phyloP scores from a whole-genome alignment of 2,329 filamentous ascomycete species.

The Ascomycota sp. region DNA sequence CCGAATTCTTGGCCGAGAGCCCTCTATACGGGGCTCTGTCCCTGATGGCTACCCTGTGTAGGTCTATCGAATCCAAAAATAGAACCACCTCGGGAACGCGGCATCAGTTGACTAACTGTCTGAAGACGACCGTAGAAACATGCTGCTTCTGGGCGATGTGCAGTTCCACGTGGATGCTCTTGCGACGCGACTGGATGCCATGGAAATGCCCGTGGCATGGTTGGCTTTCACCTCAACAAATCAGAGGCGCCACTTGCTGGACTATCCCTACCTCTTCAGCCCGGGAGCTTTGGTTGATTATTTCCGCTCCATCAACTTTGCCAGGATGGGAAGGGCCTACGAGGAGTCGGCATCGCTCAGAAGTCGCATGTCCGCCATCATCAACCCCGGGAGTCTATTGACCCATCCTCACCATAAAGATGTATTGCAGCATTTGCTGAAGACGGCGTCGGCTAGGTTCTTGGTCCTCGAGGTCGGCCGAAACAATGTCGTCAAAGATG shows the following conservation, averaged over 20 bases:
- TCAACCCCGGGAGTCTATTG: slow-evolving; percentile 32
- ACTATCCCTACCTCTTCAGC: slow-evolving; percentile 64
- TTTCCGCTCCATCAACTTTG: slow-evolving; percentile 76
- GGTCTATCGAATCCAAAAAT: slow-evolving; percentile 15
- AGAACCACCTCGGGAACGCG: slow-evolving; percentile 1
- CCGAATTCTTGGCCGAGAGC: slow-evolving; percentile 47
- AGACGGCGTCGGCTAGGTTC: slow-evolving; percentile 48
- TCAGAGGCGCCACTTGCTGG: slow-evolving; percentile 52
- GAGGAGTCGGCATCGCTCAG: slow-evolving; percentile 44
- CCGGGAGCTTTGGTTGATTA: slow-evolving; percentile 55
- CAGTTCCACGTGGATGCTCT: slow-evolving; percentile 62
- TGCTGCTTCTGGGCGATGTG: slow-evolving; percentile 42
- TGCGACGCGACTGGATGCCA: slow-evolving; percentile 52
- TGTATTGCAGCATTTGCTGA: slow-evolving; percentile 41
- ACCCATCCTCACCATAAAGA: slow-evolving; percentile 36
- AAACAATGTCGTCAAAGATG: slow-evolving; percentile 46
- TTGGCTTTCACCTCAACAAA: slow-evolving; percentile 37
- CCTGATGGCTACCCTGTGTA: slow-evolving; percentile 53
- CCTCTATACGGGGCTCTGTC: slow-evolving; percentile 60
- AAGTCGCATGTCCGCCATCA: slow-evolving; percentile 33
- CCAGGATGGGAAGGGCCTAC: slow-evolving; percentile 62
- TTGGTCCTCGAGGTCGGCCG: slow-evolving; percentile 50
- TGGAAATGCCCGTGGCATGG: slow-evolving; percentile 58
- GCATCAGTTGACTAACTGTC: slow-evolving; percentile 3
- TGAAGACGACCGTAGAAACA: slow-evolving; percentile 38